A percentile compares a stretch with the other conserved stretches of the same genome.
Conservation (phyloP, 495 filamentous ascomycete species). For the Cercophora scortea region DNA sequence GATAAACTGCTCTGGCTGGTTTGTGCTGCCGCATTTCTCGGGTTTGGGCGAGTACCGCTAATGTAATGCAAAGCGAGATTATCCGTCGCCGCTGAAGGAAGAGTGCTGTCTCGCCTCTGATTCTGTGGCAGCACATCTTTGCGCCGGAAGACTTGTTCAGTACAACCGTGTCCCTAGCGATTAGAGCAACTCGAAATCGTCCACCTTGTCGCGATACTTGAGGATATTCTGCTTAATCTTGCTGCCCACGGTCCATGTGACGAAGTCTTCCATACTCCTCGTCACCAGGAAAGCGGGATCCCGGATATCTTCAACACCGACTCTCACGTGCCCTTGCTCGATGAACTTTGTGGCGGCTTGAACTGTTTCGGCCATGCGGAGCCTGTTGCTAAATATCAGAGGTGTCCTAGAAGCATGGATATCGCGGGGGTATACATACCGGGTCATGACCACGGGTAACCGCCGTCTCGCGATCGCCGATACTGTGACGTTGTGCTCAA, state of each 20-base stretch:
- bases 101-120: no score
- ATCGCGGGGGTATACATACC: constrained; percentile 4
- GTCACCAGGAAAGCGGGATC: constrained; percentile 76
- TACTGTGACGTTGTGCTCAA: constrained; percentile 83
- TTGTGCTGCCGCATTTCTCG: no score
- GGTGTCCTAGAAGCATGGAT: no score
- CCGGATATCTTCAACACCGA: constrained; percentile 83
- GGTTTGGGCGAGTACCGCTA: no score
- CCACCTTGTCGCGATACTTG: constrained; percentile 87
- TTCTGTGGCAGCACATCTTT: no score
- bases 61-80: no score
- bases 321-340: constrained; percentile 91
- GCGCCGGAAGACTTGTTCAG: no score
- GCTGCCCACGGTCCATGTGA: constrained; percentile 92
- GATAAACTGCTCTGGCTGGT: no score
- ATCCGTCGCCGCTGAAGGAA: no score
- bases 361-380: constrained; percentile 84
- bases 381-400: constrained; percentile 21
- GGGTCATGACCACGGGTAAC: constrained; percentile 69
- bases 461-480: constrained; percentile 72
- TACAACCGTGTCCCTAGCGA: not conserved
- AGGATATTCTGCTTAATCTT: constrained; percentile 96
- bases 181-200: constrained; percentile 89
- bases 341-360: constrained; percentile 77
- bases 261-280: constrained; percentile 87